Percentiles rank a stretch among this genome's conserved stretches.
phyloP scores from a whole-genome alignment of 345 rosid genomes.

The Pistacia atlantica region DNA sequence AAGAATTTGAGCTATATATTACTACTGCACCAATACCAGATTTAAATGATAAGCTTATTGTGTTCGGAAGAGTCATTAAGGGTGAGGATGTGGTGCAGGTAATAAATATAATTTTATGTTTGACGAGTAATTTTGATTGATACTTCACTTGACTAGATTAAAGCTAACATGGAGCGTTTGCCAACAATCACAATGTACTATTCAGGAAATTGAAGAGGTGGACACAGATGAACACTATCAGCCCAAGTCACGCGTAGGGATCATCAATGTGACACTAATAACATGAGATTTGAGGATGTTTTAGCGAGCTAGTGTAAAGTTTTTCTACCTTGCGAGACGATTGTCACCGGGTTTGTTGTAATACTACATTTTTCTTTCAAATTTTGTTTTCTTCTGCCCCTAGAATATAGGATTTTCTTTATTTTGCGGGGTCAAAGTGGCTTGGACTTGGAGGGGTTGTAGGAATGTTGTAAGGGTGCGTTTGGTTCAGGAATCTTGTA shows the following conservation, averaged over 20 bases:
- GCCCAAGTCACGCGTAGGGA: constrained; percentile 69
- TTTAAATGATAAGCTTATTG: constrained; percentile 65
- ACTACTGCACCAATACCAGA: constrained; percentile 92
- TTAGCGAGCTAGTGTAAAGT: background rate
- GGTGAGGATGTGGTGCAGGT: constrained; percentile 94
- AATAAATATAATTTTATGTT: constrained; percentile 8
- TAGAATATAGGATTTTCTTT: background rate
- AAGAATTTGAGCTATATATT: constrained; percentile 67
- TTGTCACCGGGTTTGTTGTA: background rate
- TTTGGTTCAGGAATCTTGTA: too few relatives aligned
- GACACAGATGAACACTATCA: constrained; percentile 87
- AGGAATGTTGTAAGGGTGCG: background rate
- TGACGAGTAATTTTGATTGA: background rate
- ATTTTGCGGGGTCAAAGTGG: background rate
- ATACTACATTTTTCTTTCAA: background rate
- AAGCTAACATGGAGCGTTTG: constrained; percentile 4
- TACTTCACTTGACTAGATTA: background rate
- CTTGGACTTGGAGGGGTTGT: background rate
- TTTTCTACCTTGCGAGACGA: background rate
- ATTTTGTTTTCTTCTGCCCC: constrained; percentile 3
- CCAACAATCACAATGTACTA: background rate
- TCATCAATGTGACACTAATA: constrained; percentile 53
- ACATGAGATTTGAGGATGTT: constrained; percentile 43
- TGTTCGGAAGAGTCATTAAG: constrained; percentile 77
- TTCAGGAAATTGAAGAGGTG: constrained; percentile 96